phyloP scores from a whole-genome alignment of 148 eudicot genomes.

The Persicaria maculosa region DNA sequence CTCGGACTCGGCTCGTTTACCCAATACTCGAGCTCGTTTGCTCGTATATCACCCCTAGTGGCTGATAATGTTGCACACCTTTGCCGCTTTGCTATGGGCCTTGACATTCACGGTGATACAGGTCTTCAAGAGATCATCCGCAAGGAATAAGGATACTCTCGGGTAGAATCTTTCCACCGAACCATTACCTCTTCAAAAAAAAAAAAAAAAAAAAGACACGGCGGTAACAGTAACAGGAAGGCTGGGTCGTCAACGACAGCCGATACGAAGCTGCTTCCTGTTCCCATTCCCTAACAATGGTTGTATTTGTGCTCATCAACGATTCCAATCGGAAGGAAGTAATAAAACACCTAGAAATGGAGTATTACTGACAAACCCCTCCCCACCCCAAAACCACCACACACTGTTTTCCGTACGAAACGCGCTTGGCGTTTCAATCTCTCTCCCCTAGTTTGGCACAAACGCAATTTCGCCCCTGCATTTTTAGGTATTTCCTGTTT shows the following conservation, averaged over 20 bases:
- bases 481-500: neutral
- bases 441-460: constrained; percentile 7
- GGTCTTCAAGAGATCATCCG: too few relatives aligned
- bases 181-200: too few relatives aligned
- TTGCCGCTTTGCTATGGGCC: too few relatives aligned
- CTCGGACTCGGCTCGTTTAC: too few relatives aligned
- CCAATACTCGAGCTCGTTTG: too few relatives aligned
- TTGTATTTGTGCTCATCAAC: neutral
- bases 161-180: too few relatives aligned
- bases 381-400: neutral
- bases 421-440: constrained; percentile 12
- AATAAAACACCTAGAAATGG: neutral
- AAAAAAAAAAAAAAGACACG: neutral
- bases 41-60: too few relatives aligned
- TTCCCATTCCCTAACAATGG: neutral
- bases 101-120: too few relatives aligned
- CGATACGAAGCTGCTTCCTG: constrained; percentile 3
- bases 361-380: neutral
- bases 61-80: too few relatives aligned
- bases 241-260: constrained; percentile 6
- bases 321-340: neutral
- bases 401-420: neutral
- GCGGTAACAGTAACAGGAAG: neutral
- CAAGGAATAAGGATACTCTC: too few relatives aligned
- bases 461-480: constrained; percentile 10